Evolutionary conservation across 192 early-diverging fungal genomes (phyloP).

Genomic region (Cetraspora pellucida): DNA sequence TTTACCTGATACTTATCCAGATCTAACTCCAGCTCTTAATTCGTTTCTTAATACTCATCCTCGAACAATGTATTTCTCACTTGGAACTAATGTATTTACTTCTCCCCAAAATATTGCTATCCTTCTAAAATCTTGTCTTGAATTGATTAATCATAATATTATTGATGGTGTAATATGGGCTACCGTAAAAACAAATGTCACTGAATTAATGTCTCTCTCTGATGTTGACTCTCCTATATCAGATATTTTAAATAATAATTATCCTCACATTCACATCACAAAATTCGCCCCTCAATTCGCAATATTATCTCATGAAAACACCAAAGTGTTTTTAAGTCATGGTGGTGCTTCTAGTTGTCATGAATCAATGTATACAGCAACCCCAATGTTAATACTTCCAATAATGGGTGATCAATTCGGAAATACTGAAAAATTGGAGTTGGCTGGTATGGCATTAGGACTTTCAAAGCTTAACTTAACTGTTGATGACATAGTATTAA

Average conservation of each 20-base stretch:
- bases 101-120: slow-evolving; percentile 12
- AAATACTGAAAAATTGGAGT: slow-evolving; percentile 6
- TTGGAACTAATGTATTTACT: slow-evolving; percentile 38
- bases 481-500: slow-evolving; percentile 11
- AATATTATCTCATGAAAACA: slow-evolving; percentile 36
- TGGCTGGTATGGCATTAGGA: background rate
- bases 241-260: background rate
- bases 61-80: slow-evolving; percentile 33
- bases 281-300: slow-evolving; percentile 41
- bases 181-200: too few species aligned
- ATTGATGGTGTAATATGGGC: slow-evolving; percentile 38
- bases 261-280: slow-evolving; percentile 22
- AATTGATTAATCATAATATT: slow-evolving; percentile 31
- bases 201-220: background rate
- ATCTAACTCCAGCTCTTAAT: background rate
- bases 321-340: slow-evolving; percentile 38
- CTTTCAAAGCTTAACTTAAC: too few species aligned
- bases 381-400: too few species aligned
- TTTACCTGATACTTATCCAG: slow-evolving; percentile 30
- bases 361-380: too few species aligned
- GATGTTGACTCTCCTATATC: background rate
- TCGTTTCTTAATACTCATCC: slow-evolving; percentile 31
- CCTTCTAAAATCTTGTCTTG: slow-evolving; percentile 34
- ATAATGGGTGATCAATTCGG: too few species aligned
- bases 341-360: slow-evolving; percentile 36